Percentiles rank a stretch among this genome's conserved stretches.
These are phyloP conservation scores for Harringtonia lauricola DNA, from an alignment of 2,329 filamentous ascomycete genomes.

Conservation along the genomic window DNA sequence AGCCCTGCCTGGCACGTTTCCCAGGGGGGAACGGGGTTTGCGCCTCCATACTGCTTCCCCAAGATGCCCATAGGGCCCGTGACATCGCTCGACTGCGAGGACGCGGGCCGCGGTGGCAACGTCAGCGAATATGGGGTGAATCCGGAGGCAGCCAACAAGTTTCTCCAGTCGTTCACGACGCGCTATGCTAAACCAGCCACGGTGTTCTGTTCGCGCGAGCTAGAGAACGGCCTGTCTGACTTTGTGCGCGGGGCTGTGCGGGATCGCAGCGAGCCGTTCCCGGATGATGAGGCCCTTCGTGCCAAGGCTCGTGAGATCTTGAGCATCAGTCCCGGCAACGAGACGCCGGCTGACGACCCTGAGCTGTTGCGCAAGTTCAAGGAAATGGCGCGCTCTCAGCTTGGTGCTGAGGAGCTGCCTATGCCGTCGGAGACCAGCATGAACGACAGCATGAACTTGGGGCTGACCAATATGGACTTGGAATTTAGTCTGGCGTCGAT, in stretches of 20 bases:
- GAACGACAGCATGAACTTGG: neutral
- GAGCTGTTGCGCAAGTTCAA: constrained; percentile 44
- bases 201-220: constrained; percentile 47
- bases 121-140: constrained; percentile 30
- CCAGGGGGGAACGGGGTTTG: constrained; percentile 43
- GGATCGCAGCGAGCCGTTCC: constrained; percentile 27
- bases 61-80: constrained; percentile 24
- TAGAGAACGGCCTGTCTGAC: constrained; percentile 41
- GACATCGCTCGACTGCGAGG: constrained; percentile 16
- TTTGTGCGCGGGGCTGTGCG: constrained; percentile 31
- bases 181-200: constrained; percentile 33
- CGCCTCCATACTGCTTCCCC: constrained; percentile 41
- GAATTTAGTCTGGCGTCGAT: constrained; percentile 9
- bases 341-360: constrained; percentile 43
- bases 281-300: constrained; percentile 34
- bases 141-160: constrained; percentile 35
- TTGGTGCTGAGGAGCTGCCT: constrained; percentile 6
- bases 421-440: neutral
- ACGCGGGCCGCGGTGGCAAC: constrained; percentile 26
- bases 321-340: constrained; percentile 18
- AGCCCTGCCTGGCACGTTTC: constrained; percentile 32
- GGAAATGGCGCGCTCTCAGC: constrained; percentile 25
- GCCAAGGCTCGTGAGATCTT: constrained; percentile 37
- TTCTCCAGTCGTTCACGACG: constrained; percentile 30
- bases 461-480: neutral